Percentiles rank a stretch among this genome's conserved stretches.
Conservation (phyloP, 768 basidiomycete genomes). For the Psilocybe sp. region DNA sequence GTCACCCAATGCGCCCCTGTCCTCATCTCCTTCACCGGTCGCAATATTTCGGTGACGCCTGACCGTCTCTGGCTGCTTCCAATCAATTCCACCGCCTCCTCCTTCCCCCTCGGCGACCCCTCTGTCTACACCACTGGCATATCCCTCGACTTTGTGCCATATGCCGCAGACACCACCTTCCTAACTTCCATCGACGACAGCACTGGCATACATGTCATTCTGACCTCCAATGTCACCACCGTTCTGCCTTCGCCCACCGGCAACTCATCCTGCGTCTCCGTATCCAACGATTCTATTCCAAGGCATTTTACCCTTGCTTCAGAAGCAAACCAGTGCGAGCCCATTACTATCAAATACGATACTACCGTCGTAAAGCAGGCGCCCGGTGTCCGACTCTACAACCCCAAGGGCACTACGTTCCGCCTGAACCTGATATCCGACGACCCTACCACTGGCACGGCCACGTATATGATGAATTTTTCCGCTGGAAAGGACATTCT, state of each 20-base stretch:
- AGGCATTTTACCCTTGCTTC: conserved; percentile 30
- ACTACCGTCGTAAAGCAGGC: conserved; percentile 23
- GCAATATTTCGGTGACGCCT: conserved; percentile 38
- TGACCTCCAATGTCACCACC: conserved; percentile 45
- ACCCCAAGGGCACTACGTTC: conserved; percentile 29
- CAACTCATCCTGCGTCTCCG: conserved; percentile 40
- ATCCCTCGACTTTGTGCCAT: conserved; percentile 48
- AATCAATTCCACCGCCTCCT: conserved; percentile 46
- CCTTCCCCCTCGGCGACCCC: conserved; percentile 41
- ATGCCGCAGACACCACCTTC: conserved; percentile 46
- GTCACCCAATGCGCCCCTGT: conserved; percentile 55
- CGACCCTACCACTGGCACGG: conserved; percentile 27
- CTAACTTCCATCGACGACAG: conserved; percentile 54
- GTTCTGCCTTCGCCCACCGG: conserved; percentile 37
- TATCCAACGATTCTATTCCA: conserved; percentile 6
- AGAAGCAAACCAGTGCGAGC: conserved; percentile 43
- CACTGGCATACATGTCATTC: conserved; percentile 34
- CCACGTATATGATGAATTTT: conserved; percentile 42
- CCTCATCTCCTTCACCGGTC: conserved; percentile 35
- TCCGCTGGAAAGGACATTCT: conserved; percentile 34
- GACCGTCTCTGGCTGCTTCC: conserved; percentile 51
- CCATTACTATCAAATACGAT: conserved; percentile 44
- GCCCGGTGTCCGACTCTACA: conserved; percentile 37
- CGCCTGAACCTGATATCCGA: conserved; percentile 23
- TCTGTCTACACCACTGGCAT: conserved; percentile 37